Evolutionary conservation across 768 basidiomycete species (phyloP), one percentile per base, ranked within the genome.

Genomic region (Tephrocybe rancida): DNA sequence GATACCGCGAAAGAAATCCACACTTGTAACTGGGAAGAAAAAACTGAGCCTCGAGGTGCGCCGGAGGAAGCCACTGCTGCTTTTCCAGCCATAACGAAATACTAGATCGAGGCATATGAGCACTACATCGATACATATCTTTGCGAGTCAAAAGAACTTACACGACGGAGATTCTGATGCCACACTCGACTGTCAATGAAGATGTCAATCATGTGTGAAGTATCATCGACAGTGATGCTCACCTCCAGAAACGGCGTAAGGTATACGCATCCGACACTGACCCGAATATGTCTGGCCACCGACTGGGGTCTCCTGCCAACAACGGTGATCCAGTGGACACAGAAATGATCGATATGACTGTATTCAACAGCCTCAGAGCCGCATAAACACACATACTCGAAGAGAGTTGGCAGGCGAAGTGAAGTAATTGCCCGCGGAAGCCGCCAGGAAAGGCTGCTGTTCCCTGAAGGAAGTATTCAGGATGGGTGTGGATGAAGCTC

Each of bases 141-240:
- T 14, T 26, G 1, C 29, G 14, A 26, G 25, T 1, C 30, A 32
- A 7, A 9, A 38, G 38, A 38, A 5, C 52, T 54, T 54, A 54
- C 52, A 19, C 52, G 52, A 43, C 52, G 39, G 11, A 54, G 18
- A n/a, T 16, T 47, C 34, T 54, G 52, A 26, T 54, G 45, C 52
- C 52, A 54, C 4, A 54, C 52, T 32, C 45, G 52, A 8, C 52
- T 54, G n/a, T n/a, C n/a, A n/a, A n/a, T n/a, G n/a, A n/a, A n/a
- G n/a, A n/a, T n/a, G n/a, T n/a, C n/a, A n/a, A n/a, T n/a, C n/a
- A n/a, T n/a, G n/a, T n/a, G n/a, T n/a, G n/a, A n/a, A n/a, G n/a
- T n/a, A n/a, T n/a, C n/a, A n/a, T n/a, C n/a, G n/a, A n/a, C n/a
- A n/a, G n/a, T n/a, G n/a, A n/a, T n/a, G n/a, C 46, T 37, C 29